These are phyloP conservation scores for Pelargonium nanum DNA, from an alignment of 345 rosid genomes.

Conservation along the genomic window DNA sequence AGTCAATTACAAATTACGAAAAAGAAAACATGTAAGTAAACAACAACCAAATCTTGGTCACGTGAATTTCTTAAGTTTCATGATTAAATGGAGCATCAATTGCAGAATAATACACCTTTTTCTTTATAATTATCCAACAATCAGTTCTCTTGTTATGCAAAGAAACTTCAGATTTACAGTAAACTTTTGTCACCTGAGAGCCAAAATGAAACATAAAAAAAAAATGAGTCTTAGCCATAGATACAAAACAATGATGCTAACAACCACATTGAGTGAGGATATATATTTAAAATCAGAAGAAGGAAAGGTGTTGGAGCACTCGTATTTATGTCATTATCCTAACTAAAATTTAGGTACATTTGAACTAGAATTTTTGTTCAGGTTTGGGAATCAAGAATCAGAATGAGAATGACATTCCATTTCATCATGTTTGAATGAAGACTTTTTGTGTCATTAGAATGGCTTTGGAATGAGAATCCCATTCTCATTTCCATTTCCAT, in stretches of 20 bases:
- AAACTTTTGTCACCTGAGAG: constrained; percentile 25
- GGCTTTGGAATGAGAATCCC: too few species aligned
- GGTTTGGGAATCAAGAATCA: too few species aligned
- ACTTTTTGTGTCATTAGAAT: too few species aligned
- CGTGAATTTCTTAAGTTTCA: background rate
- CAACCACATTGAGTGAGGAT: background rate
- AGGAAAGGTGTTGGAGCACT: too few species aligned
- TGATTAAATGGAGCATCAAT: background rate
- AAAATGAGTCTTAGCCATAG: background rate
- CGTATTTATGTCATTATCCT: too few species aligned
- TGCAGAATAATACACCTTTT: constrained; percentile 31
- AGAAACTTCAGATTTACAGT: constrained; percentile 45
- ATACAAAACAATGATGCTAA: background rate
- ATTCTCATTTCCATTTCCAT: too few species aligned
- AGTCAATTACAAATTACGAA: constrained; percentile 6
- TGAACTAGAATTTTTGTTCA: too few species aligned
- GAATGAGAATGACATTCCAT: too few species aligned
- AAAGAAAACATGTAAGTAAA: background rate
- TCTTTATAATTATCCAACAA: constrained; percentile 85
- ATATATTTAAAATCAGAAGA: too few species aligned
- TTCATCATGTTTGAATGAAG: too few species aligned
- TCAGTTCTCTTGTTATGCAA: constrained; percentile 66
- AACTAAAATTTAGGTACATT: too few species aligned
- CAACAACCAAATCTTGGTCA: background rate
- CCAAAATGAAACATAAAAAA: background rate